Evolutionary conservation across 345 rosid genomes (phyloP), one percentile per base, ranked within the genome.

Genomic region (Psidium friedrichsthalianum): DNA sequence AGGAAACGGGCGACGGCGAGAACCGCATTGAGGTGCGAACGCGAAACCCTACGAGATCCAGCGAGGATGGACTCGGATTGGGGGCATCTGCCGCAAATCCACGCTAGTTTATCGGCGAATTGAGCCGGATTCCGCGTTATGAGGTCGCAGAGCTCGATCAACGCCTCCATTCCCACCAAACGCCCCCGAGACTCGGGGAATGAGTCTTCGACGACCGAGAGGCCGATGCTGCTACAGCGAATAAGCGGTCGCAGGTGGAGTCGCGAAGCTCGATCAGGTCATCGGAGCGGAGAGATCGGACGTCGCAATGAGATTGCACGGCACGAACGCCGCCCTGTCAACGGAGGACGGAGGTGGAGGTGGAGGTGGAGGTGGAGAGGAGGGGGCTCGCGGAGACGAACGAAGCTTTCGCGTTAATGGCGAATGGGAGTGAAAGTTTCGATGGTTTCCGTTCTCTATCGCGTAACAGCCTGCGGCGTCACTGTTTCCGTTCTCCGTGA

Each of bases 81-180:
- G 42, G 99, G 98, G 83, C 98, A 96, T 18, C 98, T 93, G 83
- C 92, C 93, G 91, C 98, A 97, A 86, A 97, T 91, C 99, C 98
- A 97, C 57, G 93, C 90, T 58, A 96, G 86, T 74, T 96, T 96
- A 36, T 94, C 96, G 18, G 93, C 87, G 90, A 95, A 97, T 85
- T 93, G 98, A 84, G 86, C 88, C 84, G 98, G 98, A 51, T 93
- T 92, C 36, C 90, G 90, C 18, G 98, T 92, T 53, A 93, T 91
- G 57, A 97, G 91, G 90, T 97, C 98, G 87, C 96, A 93, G 22
- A 96, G 93, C 90, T 94, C 96, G 87, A 91, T 87, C 91, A 97
- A 89, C 40, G 99, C 91, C 88, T 97, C 98, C 99, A 94, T 80
- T 49, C 51, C 58, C 51, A 47, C 24, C 25, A 29, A 51, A 51